A percentile compares a stretch with the other conserved stretches of the same genome.
Evolutionary conservation across 148 eudicot genomes (phyloP).

Genomic region (Gaultheria prostrata): DNA sequence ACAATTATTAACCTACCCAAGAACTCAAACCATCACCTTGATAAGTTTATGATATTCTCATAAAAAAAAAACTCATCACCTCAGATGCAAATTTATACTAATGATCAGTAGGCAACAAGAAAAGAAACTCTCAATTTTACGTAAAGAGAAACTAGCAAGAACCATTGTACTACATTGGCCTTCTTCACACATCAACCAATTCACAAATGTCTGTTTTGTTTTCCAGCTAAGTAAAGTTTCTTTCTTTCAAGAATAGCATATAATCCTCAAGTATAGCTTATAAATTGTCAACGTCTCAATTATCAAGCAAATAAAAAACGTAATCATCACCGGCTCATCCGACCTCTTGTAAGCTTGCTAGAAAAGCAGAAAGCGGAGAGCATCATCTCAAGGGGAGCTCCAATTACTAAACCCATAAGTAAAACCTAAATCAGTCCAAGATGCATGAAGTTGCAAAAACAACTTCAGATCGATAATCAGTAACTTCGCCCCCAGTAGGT

Average conservation of each 20-base stretch:
- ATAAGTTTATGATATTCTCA: no score
- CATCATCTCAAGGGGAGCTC: background rate
- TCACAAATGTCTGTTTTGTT: background rate
- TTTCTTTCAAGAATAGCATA: background rate
- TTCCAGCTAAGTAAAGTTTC: background rate
- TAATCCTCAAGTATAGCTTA: background rate
- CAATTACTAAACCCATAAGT: background rate
- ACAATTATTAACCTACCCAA: no score
- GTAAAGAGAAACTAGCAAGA: background rate
- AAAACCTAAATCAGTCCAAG: background rate
- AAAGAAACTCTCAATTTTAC: no score
- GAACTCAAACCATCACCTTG: no score
- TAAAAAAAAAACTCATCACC: no score
- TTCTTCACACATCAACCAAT: background rate
- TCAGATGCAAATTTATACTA: no score
- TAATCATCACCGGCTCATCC: background rate
- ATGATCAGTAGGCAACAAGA: no score
- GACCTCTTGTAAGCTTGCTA: background rate
- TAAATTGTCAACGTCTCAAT: background rate
- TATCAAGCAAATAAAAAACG: background rate
- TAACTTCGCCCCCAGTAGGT: conserved; percentile 97
- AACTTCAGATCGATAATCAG: conserved; percentile 23
- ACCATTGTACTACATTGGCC: background rate
- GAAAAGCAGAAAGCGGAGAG: background rate
- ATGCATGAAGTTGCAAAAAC: background rate